Evolutionary conservation across 192 early-diverging fungal species (phyloP).

Genomic region (Oehlia diaphana): DNA sequence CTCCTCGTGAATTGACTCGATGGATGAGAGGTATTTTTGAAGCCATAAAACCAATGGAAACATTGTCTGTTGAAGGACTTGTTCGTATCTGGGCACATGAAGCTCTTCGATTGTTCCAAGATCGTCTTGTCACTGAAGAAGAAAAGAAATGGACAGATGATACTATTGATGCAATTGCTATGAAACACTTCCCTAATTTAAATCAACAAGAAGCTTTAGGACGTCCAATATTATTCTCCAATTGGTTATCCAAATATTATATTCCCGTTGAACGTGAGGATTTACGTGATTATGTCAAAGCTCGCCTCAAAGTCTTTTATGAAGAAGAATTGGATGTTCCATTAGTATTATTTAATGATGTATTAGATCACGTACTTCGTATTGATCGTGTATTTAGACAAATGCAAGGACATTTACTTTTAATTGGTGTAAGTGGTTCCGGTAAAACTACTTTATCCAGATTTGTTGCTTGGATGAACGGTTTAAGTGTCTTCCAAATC

Average conservation of each 20-base stretch:
- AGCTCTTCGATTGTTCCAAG: conserved; percentile 96
- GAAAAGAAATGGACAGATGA: conserved; percentile 94
- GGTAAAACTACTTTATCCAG: conserved; percentile 98
- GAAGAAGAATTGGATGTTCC: conserved; percentile 99
- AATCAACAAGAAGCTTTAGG: conserved; percentile 68
- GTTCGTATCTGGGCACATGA: conserved; percentile 99
- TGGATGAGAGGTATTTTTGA: conserved; percentile 99
- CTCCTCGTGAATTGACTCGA: conserved; percentile 97
- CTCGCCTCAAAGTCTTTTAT: conserved; percentile 96
- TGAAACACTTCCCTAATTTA: conserved; percentile 85
- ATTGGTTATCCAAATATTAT: conserved; percentile 96
- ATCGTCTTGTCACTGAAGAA: conserved; percentile 86
- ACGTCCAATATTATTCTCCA: conserved; percentile 95
- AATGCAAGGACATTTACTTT: conserved; percentile 94
- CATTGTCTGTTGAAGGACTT: conserved; percentile 76
- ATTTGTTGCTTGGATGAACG: conserved; percentile 99
- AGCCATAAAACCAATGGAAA: conserved; percentile 84
- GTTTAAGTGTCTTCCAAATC: conserved; percentile 92
- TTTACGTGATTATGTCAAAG: conserved; percentile 89
- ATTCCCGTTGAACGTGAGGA: conserved; percentile 84
- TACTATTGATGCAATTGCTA: conserved; percentile 78
- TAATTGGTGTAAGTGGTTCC: conserved; percentile 96
- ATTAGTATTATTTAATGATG: conserved; percentile 96
- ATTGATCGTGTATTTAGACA: conserved; percentile 99
- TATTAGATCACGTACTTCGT: conserved; percentile 94